A percentile compares a stretch with the other conserved stretches of the same genome.
These are phyloP conservation scores for Arthrobotrys entomopaga DNA, from an alignment of 2,329 filamentous ascomycete species.

Conservation along the genomic window DNA sequence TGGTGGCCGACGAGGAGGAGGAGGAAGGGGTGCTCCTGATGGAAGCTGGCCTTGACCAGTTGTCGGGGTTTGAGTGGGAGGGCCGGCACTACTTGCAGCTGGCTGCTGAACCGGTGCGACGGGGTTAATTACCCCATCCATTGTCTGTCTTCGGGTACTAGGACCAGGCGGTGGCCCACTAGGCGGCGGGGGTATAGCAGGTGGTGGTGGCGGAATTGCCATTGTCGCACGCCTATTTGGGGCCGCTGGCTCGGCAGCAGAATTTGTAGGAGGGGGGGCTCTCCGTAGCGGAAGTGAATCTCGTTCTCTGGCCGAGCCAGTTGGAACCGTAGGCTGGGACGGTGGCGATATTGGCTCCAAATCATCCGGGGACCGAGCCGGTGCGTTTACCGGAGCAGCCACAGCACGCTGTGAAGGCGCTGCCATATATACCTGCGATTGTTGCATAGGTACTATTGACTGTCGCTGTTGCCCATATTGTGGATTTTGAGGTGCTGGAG, in stretches of 20 bases:
- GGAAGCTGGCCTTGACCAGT: slow-evolving; percentile 35
- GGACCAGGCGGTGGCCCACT: slow-evolving; percentile 44
- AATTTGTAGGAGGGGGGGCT: slow-evolving; percentile 10
- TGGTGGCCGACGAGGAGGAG: slow-evolving; percentile 44
- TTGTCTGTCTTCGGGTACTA: slow-evolving; percentile 34
- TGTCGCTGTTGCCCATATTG: slow-evolving; percentile 47
- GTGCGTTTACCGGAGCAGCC: slow-evolving; percentile 14
- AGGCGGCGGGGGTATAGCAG: slow-evolving; percentile 44
- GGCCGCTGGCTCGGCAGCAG: slow-evolving; percentile 21
- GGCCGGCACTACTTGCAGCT: not conserved
- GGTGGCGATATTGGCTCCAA: slow-evolving; percentile 43
- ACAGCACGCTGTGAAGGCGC: slow-evolving; percentile 19
- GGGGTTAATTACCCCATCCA: slow-evolving; percentile 32
- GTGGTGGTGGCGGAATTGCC: slow-evolving; percentile 46
- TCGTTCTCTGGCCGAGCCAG: slow-evolving; percentile 40
- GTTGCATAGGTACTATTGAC: slow-evolving; percentile 15
- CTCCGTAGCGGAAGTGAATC: slow-evolving; percentile 49
- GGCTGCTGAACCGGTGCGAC: slow-evolving; percentile 13
- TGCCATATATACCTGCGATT: slow-evolving; percentile 27
- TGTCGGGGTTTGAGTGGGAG: slow-evolving; percentile 48
- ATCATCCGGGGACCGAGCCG: slow-evolving; percentile 47
- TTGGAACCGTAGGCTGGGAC: slow-evolving; percentile 26
- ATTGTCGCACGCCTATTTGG: slow-evolving; percentile 54
- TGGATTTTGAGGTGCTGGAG: slow-evolving; percentile 28
- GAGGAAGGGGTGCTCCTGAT: slow-evolving; percentile 35